A percentile compares a stretch with the other conserved stretches of the same genome.
phyloP scores from a whole-genome alignment of 805 yeast species.

The Suhomyces xylopsoci region DNA sequence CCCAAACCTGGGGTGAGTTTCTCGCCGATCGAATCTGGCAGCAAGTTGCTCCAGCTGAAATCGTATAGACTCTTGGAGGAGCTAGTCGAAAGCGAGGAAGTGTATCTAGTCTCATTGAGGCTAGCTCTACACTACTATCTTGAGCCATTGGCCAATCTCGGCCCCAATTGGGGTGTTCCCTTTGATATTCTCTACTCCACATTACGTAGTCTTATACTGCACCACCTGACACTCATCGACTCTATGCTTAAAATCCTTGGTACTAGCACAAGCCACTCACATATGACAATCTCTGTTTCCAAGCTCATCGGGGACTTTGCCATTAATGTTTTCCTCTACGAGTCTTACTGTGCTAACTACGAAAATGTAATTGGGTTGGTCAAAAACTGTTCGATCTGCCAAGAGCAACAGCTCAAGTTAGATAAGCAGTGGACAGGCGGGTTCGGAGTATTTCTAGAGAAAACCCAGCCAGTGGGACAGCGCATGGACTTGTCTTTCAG shows the following conservation, averaged over 20 bases:
- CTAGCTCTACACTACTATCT: conserved; percentile 44
- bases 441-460: conserved; percentile 35
- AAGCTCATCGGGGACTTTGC: conserved; percentile 12
- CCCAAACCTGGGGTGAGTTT: conserved; percentile 19
- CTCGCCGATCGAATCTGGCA: conserved; percentile 13
- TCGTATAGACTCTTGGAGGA: conserved; percentile 41
- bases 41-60: conserved; percentile 6
- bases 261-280: neutral
- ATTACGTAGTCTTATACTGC: conserved; percentile 4
- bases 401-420: neutral
- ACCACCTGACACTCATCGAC: conserved; percentile 26
- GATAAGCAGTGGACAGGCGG: conserved; percentile 24
- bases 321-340: conserved; percentile 25
- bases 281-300: neutral
- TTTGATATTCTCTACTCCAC: neutral
- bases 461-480: conserved; percentile 35
- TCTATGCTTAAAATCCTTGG: neutral
- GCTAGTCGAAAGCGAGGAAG: conserved; percentile 46
- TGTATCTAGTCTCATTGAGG: conserved; percentile 44
- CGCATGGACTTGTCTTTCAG: conserved; percentile 49
- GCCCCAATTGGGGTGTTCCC: neutral
- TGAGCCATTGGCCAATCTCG: conserved; percentile 27
- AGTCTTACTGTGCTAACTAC: conserved; percentile 31
- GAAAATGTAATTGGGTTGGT: conserved; percentile 31
- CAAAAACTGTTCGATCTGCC: conserved; percentile 20